phyloP scores from a whole-genome alignment of 345 rosid species.

The Cochlearia excelsa region DNA sequence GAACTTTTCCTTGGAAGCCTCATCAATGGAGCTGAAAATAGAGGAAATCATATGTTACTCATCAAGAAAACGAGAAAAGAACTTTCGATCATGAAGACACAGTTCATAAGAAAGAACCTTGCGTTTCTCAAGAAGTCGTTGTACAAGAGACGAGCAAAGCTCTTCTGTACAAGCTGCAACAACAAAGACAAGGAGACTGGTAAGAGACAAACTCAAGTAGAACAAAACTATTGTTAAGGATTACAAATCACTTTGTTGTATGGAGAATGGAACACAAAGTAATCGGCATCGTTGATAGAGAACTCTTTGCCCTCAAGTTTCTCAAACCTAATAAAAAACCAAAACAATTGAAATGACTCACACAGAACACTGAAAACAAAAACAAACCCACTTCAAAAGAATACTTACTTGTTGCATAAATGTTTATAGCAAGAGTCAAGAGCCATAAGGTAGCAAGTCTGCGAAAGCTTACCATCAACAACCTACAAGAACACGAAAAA shows the following conservation, averaged over 20 bases:
- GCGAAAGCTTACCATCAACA: constrained; percentile 98
- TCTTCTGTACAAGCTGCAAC: constrained; percentile 97
- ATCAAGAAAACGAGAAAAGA: neutral
- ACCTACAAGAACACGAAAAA: constrained; percentile 52
- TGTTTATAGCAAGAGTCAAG: constrained; percentile 86
- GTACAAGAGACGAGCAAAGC: constrained; percentile 88
- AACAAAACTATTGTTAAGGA: constrained; percentile 14
- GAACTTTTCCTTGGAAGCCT: constrained; percentile 72
- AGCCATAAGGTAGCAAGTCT: constrained; percentile 98
- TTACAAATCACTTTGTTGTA: constrained; percentile 74
- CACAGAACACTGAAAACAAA: constrained; percentile 8
- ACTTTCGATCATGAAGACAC: neutral
- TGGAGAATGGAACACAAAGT: constrained; percentile 93
- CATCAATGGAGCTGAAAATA: constrained; percentile 68
- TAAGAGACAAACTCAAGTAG: constrained; percentile 10
- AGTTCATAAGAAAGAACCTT: constrained; percentile 42
- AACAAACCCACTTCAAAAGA: constrained; percentile 2
- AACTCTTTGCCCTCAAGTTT: constrained; percentile 80
- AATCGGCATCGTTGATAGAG: constrained; percentile 71
- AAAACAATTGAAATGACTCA: constrained; percentile 19
- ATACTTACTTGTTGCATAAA: constrained; percentile 75
- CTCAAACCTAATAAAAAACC: constrained; percentile 57
- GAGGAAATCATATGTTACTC: constrained; percentile 6
- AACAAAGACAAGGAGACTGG: constrained; percentile 23
- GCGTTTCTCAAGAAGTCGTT: constrained; percentile 81